Evolutionary conservation across 2,329 filamentous ascomycete species (phyloP), one percentile per base, ranked within the genome.

Genomic region (Aspergillus hiratsukae): DNA sequence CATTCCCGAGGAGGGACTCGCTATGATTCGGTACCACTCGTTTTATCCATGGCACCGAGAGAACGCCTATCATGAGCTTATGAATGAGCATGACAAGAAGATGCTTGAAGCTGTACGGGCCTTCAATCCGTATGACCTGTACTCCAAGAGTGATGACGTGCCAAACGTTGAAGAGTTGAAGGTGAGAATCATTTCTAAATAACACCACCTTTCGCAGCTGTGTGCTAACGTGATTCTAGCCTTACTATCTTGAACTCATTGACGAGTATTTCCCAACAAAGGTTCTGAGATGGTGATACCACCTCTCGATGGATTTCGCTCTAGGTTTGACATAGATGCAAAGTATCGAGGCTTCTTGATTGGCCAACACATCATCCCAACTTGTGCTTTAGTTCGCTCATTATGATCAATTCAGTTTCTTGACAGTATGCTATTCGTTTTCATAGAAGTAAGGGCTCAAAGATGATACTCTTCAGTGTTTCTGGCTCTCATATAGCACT

Each of bases 41-140:
- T 96, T 96, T 77, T 96, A 96, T 76, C 87, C 91, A n/a, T 96
- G 91, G 91, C 91, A 96, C 76, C 84, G 81, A 59, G 87, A 88
- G 72, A 87, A 87, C 54, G 91, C 89, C 5, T 96, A 96, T 76
- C 75, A 76, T 58, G 85, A 90, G 75, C 83, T 95, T 73, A 96
- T 96, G 91, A 83, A 87, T 71, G 85, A 88, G 58, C 87, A 91
- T 70, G 91, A 96, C 66, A 77, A 87, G 72, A 81, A 82, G 66
- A 91, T 95, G 87, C 77, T 95, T 65, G 83, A 84, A 69, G 90
- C 90, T 8, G 91, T 95, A 51, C 82, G 84, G 73, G 90, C 89
- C 0, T 96, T 96, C 76, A 96, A 96, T 72, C 90, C 91, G 0
- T 96, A 96, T 67, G 91, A 96, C 70, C 71, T 96, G 52, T 96